Conservation (phyloP, 164 flowering plant genomes). For the Nymphaea colorata region DNA sequence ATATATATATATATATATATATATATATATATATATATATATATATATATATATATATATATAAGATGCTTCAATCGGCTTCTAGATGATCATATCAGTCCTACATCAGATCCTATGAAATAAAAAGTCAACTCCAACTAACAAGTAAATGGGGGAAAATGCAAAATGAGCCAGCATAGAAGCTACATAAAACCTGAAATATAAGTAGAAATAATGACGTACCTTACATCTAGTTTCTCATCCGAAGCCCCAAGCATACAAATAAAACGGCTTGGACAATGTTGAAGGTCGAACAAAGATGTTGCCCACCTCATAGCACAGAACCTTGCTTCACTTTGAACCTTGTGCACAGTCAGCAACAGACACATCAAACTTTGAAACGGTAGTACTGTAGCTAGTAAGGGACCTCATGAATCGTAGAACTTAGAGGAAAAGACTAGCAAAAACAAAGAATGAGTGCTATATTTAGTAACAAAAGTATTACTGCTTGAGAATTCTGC, state of each 20-base stretch:
- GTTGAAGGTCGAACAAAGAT: conserved; percentile 59
- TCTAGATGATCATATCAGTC: too few species aligned
- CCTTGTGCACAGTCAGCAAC: conserved; percentile 27
- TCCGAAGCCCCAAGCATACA: conserved; percentile 95
- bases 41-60: too few species aligned
- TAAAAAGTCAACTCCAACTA: background rate
- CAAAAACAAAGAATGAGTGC: background rate
- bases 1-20: too few species aligned
- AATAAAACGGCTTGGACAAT: conserved; percentile 86
- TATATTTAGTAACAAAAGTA: too few species aligned
- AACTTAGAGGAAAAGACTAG: background rate
- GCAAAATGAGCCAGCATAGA: background rate
- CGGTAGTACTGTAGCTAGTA: background rate
- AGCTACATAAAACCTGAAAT: too few species aligned
- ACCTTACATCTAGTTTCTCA: conserved; percentile 90
- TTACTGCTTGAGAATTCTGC: conserved; percentile 67
- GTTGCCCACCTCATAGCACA: conserved; percentile 98
- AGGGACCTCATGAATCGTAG: background rate
- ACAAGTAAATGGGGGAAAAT: background rate
- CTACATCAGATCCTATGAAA: background rate
- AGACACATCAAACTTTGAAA: background rate
- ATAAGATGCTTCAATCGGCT: too few species aligned
- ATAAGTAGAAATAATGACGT: background rate
- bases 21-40: too few species aligned
- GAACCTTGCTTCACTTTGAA: conserved; percentile 88